A percentile compares a stretch with the other conserved stretches of the same genome.
Evolutionary conservation across 345 rosid genomes (phyloP).

Genomic region (Turritis glabra): DNA sequence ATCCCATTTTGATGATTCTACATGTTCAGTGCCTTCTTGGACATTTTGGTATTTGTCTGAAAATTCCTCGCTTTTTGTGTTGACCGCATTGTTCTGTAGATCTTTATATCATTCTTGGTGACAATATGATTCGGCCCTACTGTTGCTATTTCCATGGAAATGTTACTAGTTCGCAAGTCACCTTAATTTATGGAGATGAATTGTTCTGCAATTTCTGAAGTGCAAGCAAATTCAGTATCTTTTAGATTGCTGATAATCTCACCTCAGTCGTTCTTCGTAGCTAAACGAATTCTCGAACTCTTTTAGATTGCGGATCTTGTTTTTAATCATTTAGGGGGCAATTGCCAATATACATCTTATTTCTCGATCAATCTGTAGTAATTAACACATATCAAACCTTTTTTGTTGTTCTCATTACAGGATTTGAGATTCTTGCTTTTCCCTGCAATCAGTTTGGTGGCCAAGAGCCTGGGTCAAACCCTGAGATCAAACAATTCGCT

Average conservation of each 20-base stretch:
- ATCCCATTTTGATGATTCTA: background rate
- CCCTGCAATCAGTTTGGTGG: conserved; percentile 94
- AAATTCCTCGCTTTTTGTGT: background rate
- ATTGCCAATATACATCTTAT: background rate
- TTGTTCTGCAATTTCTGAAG: background rate
- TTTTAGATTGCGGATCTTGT: background rate
- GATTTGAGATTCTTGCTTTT: conserved; percentile 86
- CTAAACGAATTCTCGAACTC: background rate
- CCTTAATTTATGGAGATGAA: background rate
- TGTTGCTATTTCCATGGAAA: background rate
- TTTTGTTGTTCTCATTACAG: conserved; percentile 38
- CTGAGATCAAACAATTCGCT: conserved; percentile 76
- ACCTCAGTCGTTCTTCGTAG: background rate
- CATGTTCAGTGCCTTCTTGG: background rate
- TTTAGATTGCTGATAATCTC: background rate
- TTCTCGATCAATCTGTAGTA: background rate
- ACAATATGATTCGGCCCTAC: background rate
- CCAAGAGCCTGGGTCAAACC: conserved; percentile 85
- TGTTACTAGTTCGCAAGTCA: background rate
- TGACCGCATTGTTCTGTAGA: background rate
- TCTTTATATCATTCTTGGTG: background rate
- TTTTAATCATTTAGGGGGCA: background rate
- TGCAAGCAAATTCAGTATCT: background rate
- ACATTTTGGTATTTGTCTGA: background rate
- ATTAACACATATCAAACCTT: background rate